Conservation (phyloP, 495 filamentous ascomycete species). For the Thermothielavioides terrestris region DNA sequence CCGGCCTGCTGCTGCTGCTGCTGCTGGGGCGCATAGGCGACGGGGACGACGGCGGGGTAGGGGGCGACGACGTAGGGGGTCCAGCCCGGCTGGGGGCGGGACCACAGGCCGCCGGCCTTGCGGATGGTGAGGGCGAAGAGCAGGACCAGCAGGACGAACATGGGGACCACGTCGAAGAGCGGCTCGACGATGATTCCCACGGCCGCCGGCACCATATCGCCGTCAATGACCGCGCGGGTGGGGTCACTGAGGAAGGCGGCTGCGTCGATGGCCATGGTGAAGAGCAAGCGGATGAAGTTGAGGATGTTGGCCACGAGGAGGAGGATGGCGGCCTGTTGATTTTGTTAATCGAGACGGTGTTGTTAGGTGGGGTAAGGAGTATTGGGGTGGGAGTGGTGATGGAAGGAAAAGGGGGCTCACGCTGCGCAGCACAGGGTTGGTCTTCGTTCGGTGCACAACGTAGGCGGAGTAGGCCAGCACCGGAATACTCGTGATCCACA, state of each 20-base stretch:
- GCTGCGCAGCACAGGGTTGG: background rate
- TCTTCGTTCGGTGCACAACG: slow-evolving; percentile 7
- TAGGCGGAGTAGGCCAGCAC: slow-evolving; percentile 1
- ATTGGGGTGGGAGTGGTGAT: background rate
- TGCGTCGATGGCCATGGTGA: slow-evolving; percentile 3
- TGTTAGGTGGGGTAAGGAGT: background rate
- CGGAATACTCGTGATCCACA: slow-evolving; percentile 15
- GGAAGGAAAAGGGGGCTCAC: background rate
- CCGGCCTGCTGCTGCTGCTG: background rate
- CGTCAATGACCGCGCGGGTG: background rate
- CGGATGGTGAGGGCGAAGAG: slow-evolving; percentile 11
- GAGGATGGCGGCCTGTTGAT: slow-evolving; percentile 6
- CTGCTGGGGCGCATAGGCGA: background rate
- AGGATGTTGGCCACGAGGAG: slow-evolving; percentile 12
- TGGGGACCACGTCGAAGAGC: slow-evolving; percentile 8
- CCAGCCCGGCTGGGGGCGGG: slow-evolving; percentile 5
- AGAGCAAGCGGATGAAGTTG: slow-evolving; percentile 6
- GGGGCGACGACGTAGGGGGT: background rate
- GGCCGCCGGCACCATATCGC: background rate
- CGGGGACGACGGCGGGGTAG: background rate
- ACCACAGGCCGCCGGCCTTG: slow-evolving; percentile 13
- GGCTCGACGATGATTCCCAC: slow-evolving; percentile 4
- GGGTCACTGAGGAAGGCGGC: background rate
- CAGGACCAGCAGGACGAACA: slow-evolving; percentile 15
- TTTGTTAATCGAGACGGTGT: background rate